Conservation (phyloP, 176 grass and related monocot genomes). For the Aegilops longissima region DNA sequence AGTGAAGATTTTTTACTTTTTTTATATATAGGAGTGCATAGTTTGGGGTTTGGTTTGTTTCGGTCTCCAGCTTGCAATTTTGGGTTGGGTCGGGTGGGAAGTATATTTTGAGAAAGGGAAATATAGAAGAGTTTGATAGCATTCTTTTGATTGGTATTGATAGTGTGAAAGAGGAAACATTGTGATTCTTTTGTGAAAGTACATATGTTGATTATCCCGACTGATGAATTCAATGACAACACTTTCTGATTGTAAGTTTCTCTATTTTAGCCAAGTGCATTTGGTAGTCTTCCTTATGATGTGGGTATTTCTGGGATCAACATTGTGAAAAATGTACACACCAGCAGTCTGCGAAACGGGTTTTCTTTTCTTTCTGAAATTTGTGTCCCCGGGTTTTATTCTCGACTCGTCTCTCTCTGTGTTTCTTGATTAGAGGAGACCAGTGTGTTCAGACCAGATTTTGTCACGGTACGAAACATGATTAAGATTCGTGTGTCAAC, state of each 20-base stretch:
- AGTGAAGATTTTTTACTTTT: conserved; percentile 14
- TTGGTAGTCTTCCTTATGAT: neutral
- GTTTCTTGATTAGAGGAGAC: too few relatives aligned
- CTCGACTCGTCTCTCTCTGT: too few relatives aligned
- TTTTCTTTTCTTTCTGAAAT: too few relatives aligned
- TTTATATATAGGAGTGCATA: conserved; percentile 31
- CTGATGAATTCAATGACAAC: neutral
- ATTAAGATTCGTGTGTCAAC: too few relatives aligned
- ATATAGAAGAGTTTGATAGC: conserved; percentile 7
- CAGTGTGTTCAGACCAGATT: too few relatives aligned
- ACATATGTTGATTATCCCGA: neutral
- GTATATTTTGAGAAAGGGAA: conserved; percentile 1
- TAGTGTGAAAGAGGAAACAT: conserved; percentile 16
- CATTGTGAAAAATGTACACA: neutral
- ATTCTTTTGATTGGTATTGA: conserved; percentile 31
- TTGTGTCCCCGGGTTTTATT: too few relatives aligned
- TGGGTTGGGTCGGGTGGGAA: conserved; percentile 11
- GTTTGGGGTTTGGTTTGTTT: conserved; percentile 17
- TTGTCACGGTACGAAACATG: too few relatives aligned
- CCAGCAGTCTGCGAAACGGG: neutral
- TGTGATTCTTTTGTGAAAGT: conserved; percentile 24
- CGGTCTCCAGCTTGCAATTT: neutral
- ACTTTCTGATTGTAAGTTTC: neutral
- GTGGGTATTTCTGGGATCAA: neutral
- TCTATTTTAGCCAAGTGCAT: neutral